Base-by-base conservation (phyloP, 1,139 yeast genomes). In the Saccharomyces hybrid region DNA sequence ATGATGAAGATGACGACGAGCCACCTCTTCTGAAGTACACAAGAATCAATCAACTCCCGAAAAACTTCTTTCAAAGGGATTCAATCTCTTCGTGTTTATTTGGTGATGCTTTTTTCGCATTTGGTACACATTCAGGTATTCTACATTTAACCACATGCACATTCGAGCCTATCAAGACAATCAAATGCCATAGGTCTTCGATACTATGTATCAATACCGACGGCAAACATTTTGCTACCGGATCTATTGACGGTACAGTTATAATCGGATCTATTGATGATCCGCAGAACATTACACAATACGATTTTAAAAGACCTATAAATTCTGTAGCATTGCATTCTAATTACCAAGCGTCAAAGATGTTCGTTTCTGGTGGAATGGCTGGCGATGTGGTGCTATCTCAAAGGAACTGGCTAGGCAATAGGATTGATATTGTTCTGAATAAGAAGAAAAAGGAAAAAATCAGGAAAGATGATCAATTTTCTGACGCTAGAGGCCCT, bases 191-290 rank as follows among this genome's bases (percentile, higher is more conserved):
- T 63, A 75, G 88, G 50, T 93, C 98, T 0, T 88, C 97, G 0
- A 81, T 93, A 1, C 72, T 91, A 47, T 81, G 89, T 0, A 73
- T 84, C 2, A 81, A 84, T 55, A 80, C 87, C 0, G 96, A 89
- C 64, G 95, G 95, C 0, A 70, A 71, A 11, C 83, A 78, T 63
- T 81, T 91, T 61, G 95, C 91, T 0, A 84, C 95, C 0, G 96
- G 91, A 0, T 89, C 97, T 0, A 85, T 91, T 76, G 98, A 93
- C 67, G 98, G 99, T 0, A 87, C 96, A 0, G 86, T 91, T 0
- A 90, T 88, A 0, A 80, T 91, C 9, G 95, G 96, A 0, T 80
- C 91, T 0, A 74, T 87, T 0, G 58, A 61, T 1, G 89, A 86
- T 57, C 81, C 79, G 20, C 74, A 77, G 30, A 95, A 86, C 61